Evolutionary conservation across 1,284 basidiomycete species (phyloP), one percentile per base, ranked within the genome.

Genomic region (Trichosporon sp.): DNA sequence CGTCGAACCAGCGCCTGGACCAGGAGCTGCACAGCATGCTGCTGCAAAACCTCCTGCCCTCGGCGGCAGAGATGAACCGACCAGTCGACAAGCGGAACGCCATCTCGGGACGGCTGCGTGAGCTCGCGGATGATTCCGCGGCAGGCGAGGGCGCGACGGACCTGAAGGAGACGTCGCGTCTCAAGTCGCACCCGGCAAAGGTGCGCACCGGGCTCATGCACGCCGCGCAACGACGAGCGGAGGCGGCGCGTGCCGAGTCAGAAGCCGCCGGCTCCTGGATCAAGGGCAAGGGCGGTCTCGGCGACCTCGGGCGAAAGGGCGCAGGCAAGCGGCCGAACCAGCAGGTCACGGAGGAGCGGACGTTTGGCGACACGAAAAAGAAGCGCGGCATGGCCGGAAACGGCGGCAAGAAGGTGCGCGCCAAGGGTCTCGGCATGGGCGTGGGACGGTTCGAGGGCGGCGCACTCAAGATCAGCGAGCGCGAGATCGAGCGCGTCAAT

Each of bases 21-120:
- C 82, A 84, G 72, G 79, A 82, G 8, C 76, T 85, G 8, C 84
- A 85, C 66, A 72, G 77, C 64, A 79, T 85, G 76, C 78, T 85
- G n/a, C 76, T 83, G 65, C 84, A 76, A 12, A 78, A 75, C 12
- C 78, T 85, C 12, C 73, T 85, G 0, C 80, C 84, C 2, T 65
- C 70, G 3, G 72, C 78, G 0, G 67, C 75, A 0, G 65, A 67
- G 6, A 78, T 78, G 2, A 72, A 76, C 4, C 77, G 80, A 1
- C 82, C 83, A 1, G 78, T 81, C 19, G 83, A 84, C 21, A 84
- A 84, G 70, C 78, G 81, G 11, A 81, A 82, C 37, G 79, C 79
- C 4, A 76, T 84, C 31, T 70, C 71, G 1, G 78, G 78, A 3
- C 78, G 83, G 19, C 70, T 84, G 3, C 75, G 79, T n/a, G 82